Base-by-base conservation (phyloP, 2,329 filamentous ascomycete species). In the Zarea fungicola region DNA sequence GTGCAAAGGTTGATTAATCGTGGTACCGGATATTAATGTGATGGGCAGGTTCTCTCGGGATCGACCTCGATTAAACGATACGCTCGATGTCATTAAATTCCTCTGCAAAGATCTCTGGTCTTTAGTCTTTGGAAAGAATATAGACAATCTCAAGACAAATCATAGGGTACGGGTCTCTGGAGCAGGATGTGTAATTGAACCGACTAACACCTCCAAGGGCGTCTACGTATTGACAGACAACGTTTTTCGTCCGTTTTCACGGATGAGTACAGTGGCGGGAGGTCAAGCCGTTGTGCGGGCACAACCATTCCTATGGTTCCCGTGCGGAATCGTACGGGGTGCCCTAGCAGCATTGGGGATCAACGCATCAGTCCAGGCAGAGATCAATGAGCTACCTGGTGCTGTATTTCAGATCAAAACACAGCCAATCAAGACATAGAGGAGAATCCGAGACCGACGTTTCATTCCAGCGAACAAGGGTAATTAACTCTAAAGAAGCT, bases 81-180 rank as follows among this genome's bases (percentile, higher is more conserved):
- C 91, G 4, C 81, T 99, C 35, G 93, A 97, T 63, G 87, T 91
- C 42, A 99, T 99, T 65, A 99, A 99, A 67, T 97, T 99, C 63
- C 76, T 99, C 42, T 99, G 93, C 80, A 99, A 99, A 73, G 93
- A 99, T 66, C 77, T 99, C 37, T 99, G 93, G 93, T 90, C 83
- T 28, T 76, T 97, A 18, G 81, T 96, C 14, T 99, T 96, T 68
- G 80, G 88, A 64, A 99, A 99, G 70, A 95, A 97, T 67, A 89
- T 99, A 62, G 93, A 99, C 69, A 99, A 99, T 65, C 77, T 99
- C 40, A 99, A 99, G 71, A 99, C 93, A 8, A 99, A 99, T 64
- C 93, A 99, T 65, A 77, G 93, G 59, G 86, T 89, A 72, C 16
- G 75, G 22, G n/a, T 4, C 26, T 11, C 21, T 21, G 8, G 26